Evolutionary conservation across 371 early-diverging fungal genomes (phyloP), one percentile per base, ranked within the genome.

Genomic region (Sanchytrium tribonematis): DNA sequence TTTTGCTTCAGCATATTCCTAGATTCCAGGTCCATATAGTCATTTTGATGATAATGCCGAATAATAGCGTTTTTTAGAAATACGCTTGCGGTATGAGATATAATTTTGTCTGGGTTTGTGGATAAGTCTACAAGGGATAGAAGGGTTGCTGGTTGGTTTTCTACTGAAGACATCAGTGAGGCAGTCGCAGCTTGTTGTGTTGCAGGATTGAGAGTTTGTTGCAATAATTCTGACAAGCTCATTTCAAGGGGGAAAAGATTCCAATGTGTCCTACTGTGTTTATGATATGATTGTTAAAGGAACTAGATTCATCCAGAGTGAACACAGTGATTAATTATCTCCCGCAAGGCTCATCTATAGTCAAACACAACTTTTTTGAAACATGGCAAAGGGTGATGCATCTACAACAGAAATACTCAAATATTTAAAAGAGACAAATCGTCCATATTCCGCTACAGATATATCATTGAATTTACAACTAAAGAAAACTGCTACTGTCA

Each of bases 361-460:
- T n/a, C n/a, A n/a, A n/a, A n/a, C n/a, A n/a, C n/a, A n/a, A n/a
- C n/a, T n/a, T n/a, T n/a, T n/a, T n/a, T n/a, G n/a, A 22, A 48
- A 48, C 12, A 48, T 22, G 22, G 48, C 48, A 22, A 22, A 48
- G 12, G 22, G 5, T 48, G 48, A 48, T 12, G 22, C 5, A 5
- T 12, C 22, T 12, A 22, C 48, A 48, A 48, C 48, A 12, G 12
- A 48, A 27, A 74, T 81, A 1, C 68, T 80, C 22, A 71, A 74
- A 27, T 81, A 81, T 67, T 72, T 81, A 30, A 67, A 72, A 30
- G 76, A 75, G 68, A 69, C 69, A 29, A 80, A 80, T 73, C 73
- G 83, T 17, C 83, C 83, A 1, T 83, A 82, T 74, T 76, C 75
- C 71, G 79, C 82, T 16, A 76, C 72, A 65, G 83, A 83, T 70